These are phyloP conservation scores for Posidonia australis DNA, from an alignment of 106 monocot genomes.

Conservation along the genomic window DNA sequence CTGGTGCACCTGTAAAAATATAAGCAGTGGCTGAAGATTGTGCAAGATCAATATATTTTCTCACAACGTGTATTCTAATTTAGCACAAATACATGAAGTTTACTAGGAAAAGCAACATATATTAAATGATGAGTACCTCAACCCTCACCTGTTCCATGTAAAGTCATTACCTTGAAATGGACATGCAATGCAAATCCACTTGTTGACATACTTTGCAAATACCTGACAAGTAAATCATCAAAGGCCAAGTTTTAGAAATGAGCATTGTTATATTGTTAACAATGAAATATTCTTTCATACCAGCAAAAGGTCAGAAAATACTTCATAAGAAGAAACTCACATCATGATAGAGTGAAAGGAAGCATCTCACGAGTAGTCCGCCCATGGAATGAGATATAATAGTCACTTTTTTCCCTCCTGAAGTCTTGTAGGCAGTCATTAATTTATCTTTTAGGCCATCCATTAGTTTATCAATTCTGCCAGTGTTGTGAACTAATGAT, in stretches of 20 bases:
- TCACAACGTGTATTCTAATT: neutral
- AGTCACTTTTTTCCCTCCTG: conserved; percentile 77
- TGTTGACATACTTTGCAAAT: conserved; percentile 76
- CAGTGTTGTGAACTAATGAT: neutral
- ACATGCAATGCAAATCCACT: conserved; percentile 87
- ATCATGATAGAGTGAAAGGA: conserved; percentile 60
- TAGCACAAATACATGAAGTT: too few species aligned
- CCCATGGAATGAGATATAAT: conserved; percentile 98
- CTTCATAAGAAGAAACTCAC: conserved; percentile 27
- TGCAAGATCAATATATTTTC: neutral
- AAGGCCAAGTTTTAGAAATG: neutral
- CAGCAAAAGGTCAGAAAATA: neutral
- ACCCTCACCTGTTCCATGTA: neutral
- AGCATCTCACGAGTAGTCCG: conserved; percentile 71
- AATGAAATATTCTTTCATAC: neutral
- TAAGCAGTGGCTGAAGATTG: neutral
- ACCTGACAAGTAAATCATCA: conserved; percentile 21
- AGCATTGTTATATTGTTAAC: neutral
- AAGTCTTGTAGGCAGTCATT: conserved; percentile 60
- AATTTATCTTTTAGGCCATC: conserved; percentile 52
- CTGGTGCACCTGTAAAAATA: conserved; percentile 69
- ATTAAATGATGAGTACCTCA: neutral
- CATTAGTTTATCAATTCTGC: conserved; percentile 61
- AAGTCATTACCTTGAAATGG: conserved; percentile 76
- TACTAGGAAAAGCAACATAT: neutral